phyloP scores from a whole-genome alignment of 345 rosid genomes.

The Heritiera fomes region DNA sequence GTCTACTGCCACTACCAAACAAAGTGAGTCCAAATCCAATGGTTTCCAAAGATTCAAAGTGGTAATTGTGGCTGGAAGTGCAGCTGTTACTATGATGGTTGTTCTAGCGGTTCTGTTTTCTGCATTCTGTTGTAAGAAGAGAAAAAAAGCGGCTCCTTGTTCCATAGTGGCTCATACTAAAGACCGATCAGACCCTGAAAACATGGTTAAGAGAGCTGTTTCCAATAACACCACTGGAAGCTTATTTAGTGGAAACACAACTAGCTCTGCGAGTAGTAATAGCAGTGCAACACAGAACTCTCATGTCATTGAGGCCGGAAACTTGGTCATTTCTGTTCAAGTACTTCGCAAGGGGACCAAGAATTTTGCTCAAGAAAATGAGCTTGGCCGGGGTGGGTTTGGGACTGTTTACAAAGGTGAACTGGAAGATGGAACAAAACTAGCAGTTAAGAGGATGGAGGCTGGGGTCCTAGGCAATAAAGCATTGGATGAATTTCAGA shows the following conservation, averaged over 20 bases:
- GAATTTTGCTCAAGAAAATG: conserved; percentile 63
- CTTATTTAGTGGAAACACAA: conserved; percentile 40
- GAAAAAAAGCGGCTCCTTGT: conserved; percentile 38
- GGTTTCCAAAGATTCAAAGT: conserved; percentile 31
- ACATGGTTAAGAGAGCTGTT: conserved; percentile 56
- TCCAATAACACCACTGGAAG: conserved; percentile 50
- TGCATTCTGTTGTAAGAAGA: conserved; percentile 49
- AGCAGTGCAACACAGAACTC: conserved; percentile 50
- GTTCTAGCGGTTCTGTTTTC: conserved; percentile 45
- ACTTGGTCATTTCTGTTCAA: conserved; percentile 68
- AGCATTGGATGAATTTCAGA: conserved; percentile 70
- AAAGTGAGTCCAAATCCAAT: conserved; percentile 26
- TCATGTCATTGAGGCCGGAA: conserved; percentile 68
- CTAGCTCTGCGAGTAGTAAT: conserved; percentile 52
- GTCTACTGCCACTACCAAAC: conserved; percentile 27
- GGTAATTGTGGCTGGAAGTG: conserved; percentile 50
- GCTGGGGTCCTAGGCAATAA: conserved; percentile 55
- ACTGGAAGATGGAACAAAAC: conserved; percentile 63
- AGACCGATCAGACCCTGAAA: conserved; percentile 59
- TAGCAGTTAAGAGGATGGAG: conserved; percentile 86
- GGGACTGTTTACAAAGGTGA: conserved; percentile 81
- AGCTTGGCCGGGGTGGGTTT: conserved; percentile 81
- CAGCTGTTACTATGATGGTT: conserved; percentile 42
- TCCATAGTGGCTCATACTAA: conserved; percentile 66
- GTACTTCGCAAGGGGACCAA: conserved; percentile 70